Conservation (phyloP, 352 stramenopile species). For the Pythium volutum region DNA sequence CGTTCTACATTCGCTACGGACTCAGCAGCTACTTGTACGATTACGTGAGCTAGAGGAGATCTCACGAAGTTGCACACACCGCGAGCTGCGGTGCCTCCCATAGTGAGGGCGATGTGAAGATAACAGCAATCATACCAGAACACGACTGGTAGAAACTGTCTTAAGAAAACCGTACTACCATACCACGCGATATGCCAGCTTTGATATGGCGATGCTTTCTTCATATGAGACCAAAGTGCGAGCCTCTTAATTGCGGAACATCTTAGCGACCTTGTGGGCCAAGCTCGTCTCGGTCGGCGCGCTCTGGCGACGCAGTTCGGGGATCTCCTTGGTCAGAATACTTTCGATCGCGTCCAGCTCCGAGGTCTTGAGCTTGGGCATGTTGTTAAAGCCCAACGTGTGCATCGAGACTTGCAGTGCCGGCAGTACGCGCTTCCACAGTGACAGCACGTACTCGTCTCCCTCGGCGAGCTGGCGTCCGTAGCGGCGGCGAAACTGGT, state of each 20-base stretch:
- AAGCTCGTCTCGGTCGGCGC: slow-evolving; percentile 75
- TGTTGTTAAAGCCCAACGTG: slow-evolving; percentile 78
- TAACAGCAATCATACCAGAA: too few relatives aligned
- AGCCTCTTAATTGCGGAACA: slow-evolving; percentile 49
- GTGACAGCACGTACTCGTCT: slow-evolving; percentile 95
- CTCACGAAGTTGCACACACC: background rate
- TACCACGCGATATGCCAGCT: too few relatives aligned
- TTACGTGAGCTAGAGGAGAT: slow-evolving; percentile 62
- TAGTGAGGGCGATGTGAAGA: too few relatives aligned
- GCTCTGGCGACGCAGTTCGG: slow-evolving; percentile 83
- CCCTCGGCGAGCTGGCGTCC: slow-evolving; percentile 93
- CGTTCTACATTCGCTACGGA: slow-evolving; percentile 83
- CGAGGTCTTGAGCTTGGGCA: slow-evolving; percentile 80
- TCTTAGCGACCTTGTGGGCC: slow-evolving; percentile 83
- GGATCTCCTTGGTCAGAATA: slow-evolving; percentile 89
- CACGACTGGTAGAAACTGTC: too few relatives aligned
- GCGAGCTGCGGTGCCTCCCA: too few relatives aligned
- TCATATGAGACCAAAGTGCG: background rate
- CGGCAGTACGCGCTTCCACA: slow-evolving; percentile 91
- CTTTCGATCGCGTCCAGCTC: slow-evolving; percentile 88
- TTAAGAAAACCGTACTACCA: too few relatives aligned
- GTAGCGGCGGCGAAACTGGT: slow-evolving; percentile 93
- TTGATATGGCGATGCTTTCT: background rate
- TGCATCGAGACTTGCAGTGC: slow-evolving; percentile 82
- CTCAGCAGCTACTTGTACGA: slow-evolving; percentile 88